These are phyloP conservation scores for Monsonia emarginata DNA, from an alignment of 441 rosid genomes.

Conservation along the genomic window DNA sequence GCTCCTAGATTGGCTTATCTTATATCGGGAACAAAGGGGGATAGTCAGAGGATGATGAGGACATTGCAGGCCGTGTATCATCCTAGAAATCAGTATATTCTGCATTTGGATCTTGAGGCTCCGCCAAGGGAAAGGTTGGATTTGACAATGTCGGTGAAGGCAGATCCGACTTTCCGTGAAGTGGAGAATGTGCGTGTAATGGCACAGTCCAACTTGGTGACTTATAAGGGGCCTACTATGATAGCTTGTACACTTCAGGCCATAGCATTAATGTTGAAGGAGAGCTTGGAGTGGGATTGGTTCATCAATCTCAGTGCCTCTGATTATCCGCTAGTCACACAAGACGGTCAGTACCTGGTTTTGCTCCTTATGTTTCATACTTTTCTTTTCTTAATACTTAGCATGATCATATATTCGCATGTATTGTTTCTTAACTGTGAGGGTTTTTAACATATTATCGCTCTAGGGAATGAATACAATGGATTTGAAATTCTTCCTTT, in stretches of 20 bases:
- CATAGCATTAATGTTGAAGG: slow-evolving; percentile 65
- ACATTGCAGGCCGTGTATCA: slow-evolving; percentile 93
- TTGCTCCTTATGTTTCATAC: slow-evolving; percentile 6
- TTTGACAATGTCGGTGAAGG: slow-evolving; percentile 54
- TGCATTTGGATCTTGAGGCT: slow-evolving; percentile 92
- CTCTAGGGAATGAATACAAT: not conserved
- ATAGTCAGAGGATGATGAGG: slow-evolving; percentile 82
- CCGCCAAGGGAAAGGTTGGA: slow-evolving; percentile 81
- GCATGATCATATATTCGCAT: not conserved
- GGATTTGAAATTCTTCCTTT: not conserved
- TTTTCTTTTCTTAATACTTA: not conserved
- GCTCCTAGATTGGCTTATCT: slow-evolving; percentile 82
- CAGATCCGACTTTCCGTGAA: slow-evolving; percentile 51
- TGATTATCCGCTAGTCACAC: slow-evolving; percentile 86
- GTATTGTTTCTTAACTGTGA: not conserved
- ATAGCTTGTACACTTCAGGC: slow-evolving; percentile 89
- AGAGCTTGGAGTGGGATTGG: slow-evolving; percentile 91
- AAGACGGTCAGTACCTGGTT: slow-evolving; percentile 60
- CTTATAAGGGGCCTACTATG: slow-evolving; percentile 94
- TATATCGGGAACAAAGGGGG: slow-evolving; percentile 90
- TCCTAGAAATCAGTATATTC: slow-evolving; percentile 87
- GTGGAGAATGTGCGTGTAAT: slow-evolving; percentile 85
- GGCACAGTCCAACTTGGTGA: slow-evolving; percentile 83
- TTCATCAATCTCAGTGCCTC: slow-evolving; percentile 90
- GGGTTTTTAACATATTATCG: not conserved